A percentile compares a stretch with the other conserved stretches of the same genome.
Evolutionary conservation across 1,284 basidiomycete species (phyloP).

Genomic region (Rhizoctonia solani): DNA sequence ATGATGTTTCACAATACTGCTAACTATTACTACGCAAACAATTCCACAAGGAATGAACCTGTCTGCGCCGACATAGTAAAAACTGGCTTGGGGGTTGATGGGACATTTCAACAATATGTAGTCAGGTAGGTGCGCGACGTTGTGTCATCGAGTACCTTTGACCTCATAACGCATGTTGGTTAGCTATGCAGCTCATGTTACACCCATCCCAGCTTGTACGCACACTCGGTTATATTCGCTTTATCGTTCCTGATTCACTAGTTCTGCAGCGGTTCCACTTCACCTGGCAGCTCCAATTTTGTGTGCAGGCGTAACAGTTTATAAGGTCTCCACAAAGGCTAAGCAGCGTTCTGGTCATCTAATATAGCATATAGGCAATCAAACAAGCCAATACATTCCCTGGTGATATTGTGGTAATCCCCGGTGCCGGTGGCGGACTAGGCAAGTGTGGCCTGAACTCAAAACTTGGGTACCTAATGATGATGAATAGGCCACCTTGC

Average conservation of each 20-base stretch:
- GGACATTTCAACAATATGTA: conserved; percentile 82
- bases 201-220: conserved; percentile 18
- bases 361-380: conserved; percentile 71
- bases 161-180: conserved; percentile 42
- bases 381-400: conserved; percentile 69
- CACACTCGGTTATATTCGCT: not conserved
- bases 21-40: conserved; percentile 49
- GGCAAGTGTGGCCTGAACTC: conserved; percentile 8
- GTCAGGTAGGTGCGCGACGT: conserved; percentile 48
- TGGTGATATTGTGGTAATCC: conserved; percentile 81
- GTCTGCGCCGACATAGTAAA: conserved; percentile 61
- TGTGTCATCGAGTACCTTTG: conserved; percentile 38
- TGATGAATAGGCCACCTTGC: conserved; percentile 51
- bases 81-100: conserved; percentile 77
- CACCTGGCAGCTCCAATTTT: conserved; percentile 17
- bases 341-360: not conserved
- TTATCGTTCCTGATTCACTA: conserved; percentile 48
- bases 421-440: conserved; percentile 73
- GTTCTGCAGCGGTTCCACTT: conserved; percentile 41
- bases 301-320: conserved; percentile 64
- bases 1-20: not conserved
- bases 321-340: not conserved
- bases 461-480: not conserved
- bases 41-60: conserved; percentile 29
- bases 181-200: conserved; percentile 26